Percentiles rank a stretch among this genome's conserved stretches.
Evolutionary conservation across 2,329 filamentous ascomycete genomes (phyloP).

Genomic region (Aspergillus quadricinctus): DNA sequence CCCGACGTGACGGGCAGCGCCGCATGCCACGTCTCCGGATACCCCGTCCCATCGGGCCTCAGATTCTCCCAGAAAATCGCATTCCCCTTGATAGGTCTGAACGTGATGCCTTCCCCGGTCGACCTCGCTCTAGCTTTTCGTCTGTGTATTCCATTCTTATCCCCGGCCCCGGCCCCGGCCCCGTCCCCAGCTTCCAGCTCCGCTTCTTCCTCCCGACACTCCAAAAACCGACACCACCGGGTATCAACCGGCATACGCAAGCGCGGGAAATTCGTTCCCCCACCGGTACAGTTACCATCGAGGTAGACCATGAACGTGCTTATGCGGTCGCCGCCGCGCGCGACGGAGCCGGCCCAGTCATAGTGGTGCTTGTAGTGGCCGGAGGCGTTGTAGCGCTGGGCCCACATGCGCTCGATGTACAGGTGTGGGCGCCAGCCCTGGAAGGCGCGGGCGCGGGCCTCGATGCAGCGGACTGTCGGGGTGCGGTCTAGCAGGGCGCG

Average conservation of each 20-base stretch:
- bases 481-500: slow-evolving; percentile 46
- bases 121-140: background rate
- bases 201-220: slow-evolving; percentile 42
- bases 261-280: slow-evolving; percentile 58
- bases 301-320: slow-evolving; percentile 63
- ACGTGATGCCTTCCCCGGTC: slow-evolving; percentile 48
- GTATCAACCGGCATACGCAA: slow-evolving; percentile 41
- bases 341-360: slow-evolving; percentile 50
- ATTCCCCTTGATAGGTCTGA: slow-evolving; percentile 55
- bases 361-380: slow-evolving; percentile 59
- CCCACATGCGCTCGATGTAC: slow-evolving; percentile 59
- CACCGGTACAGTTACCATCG: slow-evolving; percentile 49
- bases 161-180: no score
- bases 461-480: slow-evolving; percentile 53
- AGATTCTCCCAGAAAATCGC: slow-evolving; percentile 63
- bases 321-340: slow-evolving; percentile 40
- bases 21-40: slow-evolving; percentile 58
- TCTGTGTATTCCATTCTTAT: background rate
- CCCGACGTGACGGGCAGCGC: slow-evolving; percentile 54
- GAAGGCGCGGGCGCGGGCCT: slow-evolving; percentile 53
- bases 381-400: slow-evolving; percentile 54
- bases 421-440: slow-evolving; percentile 58
- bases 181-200: background rate
- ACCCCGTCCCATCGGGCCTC: slow-evolving; percentile 51
- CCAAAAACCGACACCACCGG: slow-evolving; percentile 56